These are phyloP conservation scores for Parsonsia alboflavescens DNA, from an alignment of 257 asterid genomes.

Conservation along the genomic window DNA sequence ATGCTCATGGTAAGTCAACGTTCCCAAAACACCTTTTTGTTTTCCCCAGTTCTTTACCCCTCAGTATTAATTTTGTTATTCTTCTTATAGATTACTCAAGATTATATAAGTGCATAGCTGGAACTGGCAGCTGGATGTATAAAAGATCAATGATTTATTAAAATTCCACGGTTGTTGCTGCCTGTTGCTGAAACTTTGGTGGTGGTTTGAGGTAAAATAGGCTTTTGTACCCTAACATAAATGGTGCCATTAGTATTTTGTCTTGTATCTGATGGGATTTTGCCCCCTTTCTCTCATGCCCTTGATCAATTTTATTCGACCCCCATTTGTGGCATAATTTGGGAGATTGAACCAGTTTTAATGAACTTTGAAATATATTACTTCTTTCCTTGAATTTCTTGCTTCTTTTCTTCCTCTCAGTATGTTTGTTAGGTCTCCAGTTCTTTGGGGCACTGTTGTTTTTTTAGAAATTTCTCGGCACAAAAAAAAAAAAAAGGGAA, in stretches of 20 bases:
- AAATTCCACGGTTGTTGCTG: background rate
- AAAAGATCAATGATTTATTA: background rate
- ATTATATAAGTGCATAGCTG: background rate
- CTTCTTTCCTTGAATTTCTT: background rate
- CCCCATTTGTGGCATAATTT: background rate
- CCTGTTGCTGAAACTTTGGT: background rate
- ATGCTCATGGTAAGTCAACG: background rate
- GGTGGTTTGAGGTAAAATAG: background rate
- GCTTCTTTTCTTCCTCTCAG: background rate
- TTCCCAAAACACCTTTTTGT: no score
- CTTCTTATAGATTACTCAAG: background rate
- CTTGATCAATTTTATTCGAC: background rate
- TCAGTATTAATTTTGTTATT: background rate
- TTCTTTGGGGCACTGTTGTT: background rate
- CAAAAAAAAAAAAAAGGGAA: no score
- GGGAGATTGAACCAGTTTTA: background rate
- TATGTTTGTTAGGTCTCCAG: no score
- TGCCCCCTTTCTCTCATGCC: background rate
- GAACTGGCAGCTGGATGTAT: background rate
- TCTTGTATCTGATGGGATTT: background rate
- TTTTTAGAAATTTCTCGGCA: no score
- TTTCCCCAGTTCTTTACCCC: no score
- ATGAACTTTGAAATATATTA: background rate
- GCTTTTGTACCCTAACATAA: background rate
- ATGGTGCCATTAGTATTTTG: background rate